phyloP scores from a whole-genome alignment of 1,284 basidiomycete genomes.

The Cutaneotrichosporon spelunceum region DNA sequence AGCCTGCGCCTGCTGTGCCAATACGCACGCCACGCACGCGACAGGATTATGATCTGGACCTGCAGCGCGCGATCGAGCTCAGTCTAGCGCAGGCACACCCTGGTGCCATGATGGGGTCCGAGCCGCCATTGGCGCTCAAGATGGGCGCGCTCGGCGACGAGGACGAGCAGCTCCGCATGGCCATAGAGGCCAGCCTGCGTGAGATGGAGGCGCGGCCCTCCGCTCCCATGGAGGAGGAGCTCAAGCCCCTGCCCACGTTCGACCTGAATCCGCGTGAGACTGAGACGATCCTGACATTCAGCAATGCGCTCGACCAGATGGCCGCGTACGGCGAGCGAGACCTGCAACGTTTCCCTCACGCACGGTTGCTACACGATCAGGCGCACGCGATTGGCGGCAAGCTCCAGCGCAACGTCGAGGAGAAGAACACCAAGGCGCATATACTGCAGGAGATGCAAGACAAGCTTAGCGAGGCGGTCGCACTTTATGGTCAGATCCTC shows the following conservation, averaged over 20 bases:
- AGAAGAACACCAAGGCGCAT: constrained; percentile 80
- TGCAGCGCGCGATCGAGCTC: constrained; percentile 89
- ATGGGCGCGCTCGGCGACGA: constrained; percentile 66
- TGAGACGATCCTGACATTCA: constrained; percentile 82
- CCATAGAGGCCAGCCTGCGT: constrained; percentile 89
- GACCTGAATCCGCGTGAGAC: constrained; percentile 75
- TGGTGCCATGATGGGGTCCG: constrained; percentile 56
- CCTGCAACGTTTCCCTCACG: constrained; percentile 73
- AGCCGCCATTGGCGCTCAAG: constrained; percentile 62
- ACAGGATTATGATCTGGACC: constrained; percentile 73
- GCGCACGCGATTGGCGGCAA: constrained; percentile 78
- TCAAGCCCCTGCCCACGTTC: constrained; percentile 60
- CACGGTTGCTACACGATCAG: constrained; percentile 77
- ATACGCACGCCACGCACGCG: constrained; percentile 39
- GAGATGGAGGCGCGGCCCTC: constrained; percentile 78
- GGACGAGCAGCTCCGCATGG: constrained; percentile 86
- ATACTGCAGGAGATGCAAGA: constrained; percentile 87
- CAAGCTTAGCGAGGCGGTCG: constrained; percentile 85
- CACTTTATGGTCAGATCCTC: constrained; percentile 79
- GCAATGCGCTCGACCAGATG: constrained; percentile 80
- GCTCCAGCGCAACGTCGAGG: constrained; percentile 77
- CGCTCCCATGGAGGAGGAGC: constrained; percentile 64
- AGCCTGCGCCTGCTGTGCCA: constrained; percentile 38
- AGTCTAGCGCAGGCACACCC: constrained; percentile 70
- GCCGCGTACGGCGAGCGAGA: constrained; percentile 72